Evolutionary conservation across 2,329 filamentous ascomycete genomes (phyloP).

Genomic region (Aspergillus spinulosporus): DNA sequence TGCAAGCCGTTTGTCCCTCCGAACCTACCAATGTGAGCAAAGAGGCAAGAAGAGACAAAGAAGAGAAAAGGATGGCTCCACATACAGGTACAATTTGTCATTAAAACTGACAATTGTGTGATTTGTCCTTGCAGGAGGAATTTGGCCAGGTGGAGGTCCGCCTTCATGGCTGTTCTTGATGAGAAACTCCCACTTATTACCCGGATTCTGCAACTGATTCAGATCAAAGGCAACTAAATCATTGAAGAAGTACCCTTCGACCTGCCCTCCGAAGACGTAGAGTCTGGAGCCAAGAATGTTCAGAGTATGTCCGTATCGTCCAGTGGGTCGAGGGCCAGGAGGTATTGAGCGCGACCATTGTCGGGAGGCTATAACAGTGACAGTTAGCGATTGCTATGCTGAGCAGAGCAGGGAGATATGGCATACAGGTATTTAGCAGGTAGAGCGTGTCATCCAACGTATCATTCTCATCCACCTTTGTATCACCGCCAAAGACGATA

Average conservation of each 20-base stretch:
- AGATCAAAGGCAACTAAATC: conserved; percentile 93
- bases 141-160: conserved; percentile 60
- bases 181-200: conserved; percentile 91
- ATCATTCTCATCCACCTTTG: conserved; percentile 92
- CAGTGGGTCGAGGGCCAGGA: conserved; percentile 78
- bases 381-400: conserved; percentile 18
- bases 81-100: conserved; percentile 90
- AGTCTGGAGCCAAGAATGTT: conserved; percentile 97
- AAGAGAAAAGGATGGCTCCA: conserved; percentile 22
- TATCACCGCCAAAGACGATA: conserved; percentile 98
- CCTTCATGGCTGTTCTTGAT: conserved; percentile 67
- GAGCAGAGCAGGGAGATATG: not conserved
- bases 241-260: conserved; percentile 98
- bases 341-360: conserved; percentile 97
- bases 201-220: conserved; percentile 86
- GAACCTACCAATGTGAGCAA: conserved; percentile 61
- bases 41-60: not conserved
- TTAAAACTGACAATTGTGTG: conserved; percentile 90
- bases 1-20: conserved; percentile 92
- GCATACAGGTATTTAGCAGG: conserved; percentile 93
- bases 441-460: conserved; percentile 93
- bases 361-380: conserved; percentile 70
- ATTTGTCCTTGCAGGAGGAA: conserved; percentile 89
- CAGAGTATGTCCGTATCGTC: conserved; percentile 91
- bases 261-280: conserved; percentile 95